These are phyloP conservation scores for Trichoderma sp. DNA, from an alignment of 2,329 filamentous ascomycete species.

Conservation along the genomic window DNA sequence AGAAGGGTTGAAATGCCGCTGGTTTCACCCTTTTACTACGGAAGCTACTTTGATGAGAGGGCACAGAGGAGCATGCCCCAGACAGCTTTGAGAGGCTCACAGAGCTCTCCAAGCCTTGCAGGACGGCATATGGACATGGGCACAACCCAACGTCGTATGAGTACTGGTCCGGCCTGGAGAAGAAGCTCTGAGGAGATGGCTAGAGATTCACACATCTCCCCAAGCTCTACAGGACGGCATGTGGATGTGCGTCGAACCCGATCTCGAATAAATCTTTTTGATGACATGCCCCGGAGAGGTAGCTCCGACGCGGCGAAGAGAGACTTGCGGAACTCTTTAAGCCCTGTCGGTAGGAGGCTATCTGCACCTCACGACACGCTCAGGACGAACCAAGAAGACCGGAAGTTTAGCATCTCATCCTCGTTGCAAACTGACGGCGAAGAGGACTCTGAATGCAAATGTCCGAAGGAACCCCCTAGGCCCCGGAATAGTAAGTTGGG, in stretches of 20 bases:
- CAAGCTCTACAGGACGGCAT: neutral
- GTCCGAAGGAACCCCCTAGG: constrained; percentile 53
- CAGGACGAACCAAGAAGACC: constrained; percentile 39
- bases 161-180: neutral
- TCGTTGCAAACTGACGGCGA: constrained; percentile 31
- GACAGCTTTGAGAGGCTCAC: neutral
- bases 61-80: neutral
- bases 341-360: constrained; percentile 37
- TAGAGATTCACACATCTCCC: neutral
- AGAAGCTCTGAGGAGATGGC: neutral
- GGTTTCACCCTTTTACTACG: neutral
- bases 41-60: neutral
- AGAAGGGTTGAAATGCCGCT: neutral
- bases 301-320: neutral
- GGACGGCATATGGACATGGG: neutral
- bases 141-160: neutral
- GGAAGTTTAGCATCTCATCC: constrained; percentile 30
- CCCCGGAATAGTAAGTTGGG: constrained; percentile 55
- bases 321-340: neutral
- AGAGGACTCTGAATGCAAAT: constrained; percentile 52
- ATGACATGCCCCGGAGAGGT: constrained; percentile 18
- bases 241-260: neutral
- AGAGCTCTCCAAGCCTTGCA: neutral
- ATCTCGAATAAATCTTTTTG: neutral
- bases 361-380: constrained; percentile 45